Evolutionary conservation across 495 filamentous ascomycete species (phyloP), one percentile per base, ranked within the genome.

Genomic region (Usnea hakonensis): DNA sequence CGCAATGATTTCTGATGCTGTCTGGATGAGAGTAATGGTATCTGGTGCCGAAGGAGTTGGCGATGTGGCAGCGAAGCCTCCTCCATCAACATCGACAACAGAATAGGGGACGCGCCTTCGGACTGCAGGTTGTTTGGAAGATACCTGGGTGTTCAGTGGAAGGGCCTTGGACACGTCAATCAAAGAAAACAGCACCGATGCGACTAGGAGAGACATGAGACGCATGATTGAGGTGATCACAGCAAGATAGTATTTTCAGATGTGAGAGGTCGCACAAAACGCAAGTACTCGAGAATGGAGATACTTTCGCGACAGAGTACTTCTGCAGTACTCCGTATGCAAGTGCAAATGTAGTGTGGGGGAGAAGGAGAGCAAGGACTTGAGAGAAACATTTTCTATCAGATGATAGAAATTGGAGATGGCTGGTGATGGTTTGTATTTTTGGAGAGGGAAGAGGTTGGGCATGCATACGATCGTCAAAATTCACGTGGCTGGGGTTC

Each of bases 31-130:
- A 26, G 75, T 80, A 21, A 74, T 64, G 14, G 70, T 59, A 33
- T 60, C 64, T 28, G 71, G 68, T 17, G 23, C 32, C 9, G 41
- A 26, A 21, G 46, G 7, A 41, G 66, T 50, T 21, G 67, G 56
- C 19, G 68, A 65, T 55, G 67, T 70, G 26, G 69, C 64, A 14
- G 67, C 59, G 3, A 71, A 68, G 33, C 75, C 76, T 38, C 73
- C 70, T 38, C 73, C 70, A 61, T 73, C 78, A 26, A 81, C 79
- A 59, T 80, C 78, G 60, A 81, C 79, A 35, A 82, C 73, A 8
- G 74, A 70, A 64, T 82, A 82, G 26, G 68, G 64, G 35, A 69
- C 66, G 50, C 68, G 68, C 41, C 55, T 63, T 40, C 44, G 36
- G 55, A 66, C 40, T 26, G 62, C 61, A 41, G 57, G 46, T 43